These are phyloP conservation scores for Xylaria sp. DNA, from an alignment of 2,329 filamentous ascomycete genomes.

Conservation along the genomic window DNA sequence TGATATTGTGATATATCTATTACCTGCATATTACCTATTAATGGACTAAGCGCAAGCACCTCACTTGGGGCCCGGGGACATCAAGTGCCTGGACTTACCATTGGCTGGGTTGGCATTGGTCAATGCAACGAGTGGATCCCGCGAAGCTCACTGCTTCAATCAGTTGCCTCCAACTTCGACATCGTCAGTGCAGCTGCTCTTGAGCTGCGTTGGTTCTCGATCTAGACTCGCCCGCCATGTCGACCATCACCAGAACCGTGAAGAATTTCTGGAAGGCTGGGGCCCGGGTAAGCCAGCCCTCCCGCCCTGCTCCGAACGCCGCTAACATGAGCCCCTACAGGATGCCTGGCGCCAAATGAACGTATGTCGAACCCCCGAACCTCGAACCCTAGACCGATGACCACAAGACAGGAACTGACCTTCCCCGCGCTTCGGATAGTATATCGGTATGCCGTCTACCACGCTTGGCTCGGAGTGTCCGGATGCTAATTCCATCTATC, in stretches of 20 bases:
- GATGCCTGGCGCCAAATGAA: constrained; percentile 92
- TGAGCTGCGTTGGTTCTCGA: constrained; percentile 3
- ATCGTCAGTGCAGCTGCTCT: constrained; percentile 22
- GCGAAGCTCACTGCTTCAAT: constrained; percentile 21
- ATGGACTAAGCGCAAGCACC: background rate
- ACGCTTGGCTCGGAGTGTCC: background rate
- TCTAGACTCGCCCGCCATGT: constrained; percentile 68
- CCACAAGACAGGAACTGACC: constrained; percentile 33
- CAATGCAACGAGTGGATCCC: constrained; percentile 17
- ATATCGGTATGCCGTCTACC: constrained; percentile 54
- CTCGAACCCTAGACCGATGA: constrained; percentile 34
- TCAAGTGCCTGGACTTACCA: too few relatives aligned
- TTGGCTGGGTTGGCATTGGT: constrained; percentile 12
- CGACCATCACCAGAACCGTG: constrained; percentile 84
- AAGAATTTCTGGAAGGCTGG: constrained; percentile 87
- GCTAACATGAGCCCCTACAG: constrained; percentile 57
- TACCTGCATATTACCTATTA: background rate
- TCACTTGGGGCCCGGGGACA: too few relatives aligned
- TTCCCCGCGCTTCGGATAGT: constrained; percentile 47
- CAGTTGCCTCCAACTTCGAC: constrained; percentile 28
- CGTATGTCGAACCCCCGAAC: constrained; percentile 61
- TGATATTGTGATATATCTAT: background rate
- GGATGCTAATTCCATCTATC: constrained; percentile 23
- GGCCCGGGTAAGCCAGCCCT: constrained; percentile 69
- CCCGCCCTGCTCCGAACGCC: constrained; percentile 2